phyloP scores from a whole-genome alignment of 441 rosid species.

The Bruguiera hainesii region DNA sequence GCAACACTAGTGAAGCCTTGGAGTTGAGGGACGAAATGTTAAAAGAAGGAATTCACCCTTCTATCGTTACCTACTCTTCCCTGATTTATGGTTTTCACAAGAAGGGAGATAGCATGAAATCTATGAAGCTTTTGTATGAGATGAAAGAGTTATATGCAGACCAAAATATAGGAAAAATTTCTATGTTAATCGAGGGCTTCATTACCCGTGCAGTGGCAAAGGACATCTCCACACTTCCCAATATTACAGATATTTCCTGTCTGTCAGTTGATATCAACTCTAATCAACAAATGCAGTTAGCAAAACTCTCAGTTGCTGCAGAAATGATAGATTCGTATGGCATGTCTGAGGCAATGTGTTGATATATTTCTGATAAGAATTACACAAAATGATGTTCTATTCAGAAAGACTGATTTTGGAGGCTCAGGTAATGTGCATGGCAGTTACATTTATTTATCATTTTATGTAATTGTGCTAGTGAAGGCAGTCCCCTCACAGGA shows the following conservation, averaged over 20 bases:
- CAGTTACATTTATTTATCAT: conserved; percentile 3
- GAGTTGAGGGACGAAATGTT: conserved; percentile 48
- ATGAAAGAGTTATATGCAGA: conserved; percentile 25
- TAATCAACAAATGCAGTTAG: conserved; percentile 20
- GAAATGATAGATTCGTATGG: conserved; percentile 20
- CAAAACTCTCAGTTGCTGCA: conserved; percentile 18
- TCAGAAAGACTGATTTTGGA: conserved; percentile 6
- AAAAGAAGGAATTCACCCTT: conserved; percentile 45
- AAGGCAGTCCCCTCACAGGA: conserved; percentile 7
- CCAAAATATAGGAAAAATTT: conserved; percentile 18
- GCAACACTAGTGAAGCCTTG: conserved; percentile 46
- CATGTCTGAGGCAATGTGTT: conserved; percentile 31
- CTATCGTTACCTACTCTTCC: conserved; percentile 30
- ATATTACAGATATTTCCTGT: conserved; percentile 17
- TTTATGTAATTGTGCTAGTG: background rate
- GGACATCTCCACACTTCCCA: conserved; percentile 28
- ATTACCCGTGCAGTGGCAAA: conserved; percentile 18
- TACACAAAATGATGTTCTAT: background rate
- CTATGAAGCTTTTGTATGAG: conserved; percentile 34
- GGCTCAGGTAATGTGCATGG: conserved; percentile 12
- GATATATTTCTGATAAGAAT: conserved; percentile 5
- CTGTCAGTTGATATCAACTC: conserved; percentile 14
- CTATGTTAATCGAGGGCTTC: conserved; percentile 20
- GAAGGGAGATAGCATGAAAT: conserved; percentile 35
- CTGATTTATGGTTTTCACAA: conserved; percentile 37